Base-by-base conservation (phyloP, 768 basidiomycete genomes). In the Boletus rubescentipes region DNA sequence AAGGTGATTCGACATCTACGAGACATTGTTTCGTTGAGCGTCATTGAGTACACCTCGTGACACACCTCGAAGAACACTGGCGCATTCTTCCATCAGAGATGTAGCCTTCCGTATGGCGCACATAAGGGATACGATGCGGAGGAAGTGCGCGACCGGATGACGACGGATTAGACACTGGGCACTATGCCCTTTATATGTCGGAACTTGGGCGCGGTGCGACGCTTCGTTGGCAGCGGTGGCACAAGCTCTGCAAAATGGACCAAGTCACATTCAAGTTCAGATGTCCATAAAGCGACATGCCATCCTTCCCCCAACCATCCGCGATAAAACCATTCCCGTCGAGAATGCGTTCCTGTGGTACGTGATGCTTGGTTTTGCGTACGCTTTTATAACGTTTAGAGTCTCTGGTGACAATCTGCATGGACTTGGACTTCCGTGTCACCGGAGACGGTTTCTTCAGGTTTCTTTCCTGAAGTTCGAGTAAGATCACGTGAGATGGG, bases 1-100 rank as follows among this genome's bases (percentile, higher is more conserved):
- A 70, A 7, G 71, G 67, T 4, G 79, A 73, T 11, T 65, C 50
- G 15, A 84, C 57, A 57, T 84, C 83, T 85, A 61, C 10, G 11
- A 4, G 30, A 35, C 9, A 20, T 2, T 14, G 5, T 32, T 18
- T 35, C 36, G 12, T 20, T 2, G 20, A 12, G 3, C 9, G 5
- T 35, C n/a, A 35, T 23, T 39, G 20, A n/a, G 43, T 10, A 12
- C 26, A 20, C 37, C 23, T 21, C 5, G 7, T 2, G 3, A 51
- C 53, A 6, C 37, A 63, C 66, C 66, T 63, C 55, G 52, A 18
- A 67, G 63, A 18, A 64, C 39, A 34, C 5, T 57, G 2, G n/a
- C 38, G 21, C 41, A 52, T 2, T 55, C 40, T 38, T 40, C 44
- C 51, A 1, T 59, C 53, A 8, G 61, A 49, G 16, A 66, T 56